These are phyloP conservation scores for Baudoinia panamericana DNA, from an alignment of 495 filamentous ascomycete species.

Conservation along the genomic window DNA sequence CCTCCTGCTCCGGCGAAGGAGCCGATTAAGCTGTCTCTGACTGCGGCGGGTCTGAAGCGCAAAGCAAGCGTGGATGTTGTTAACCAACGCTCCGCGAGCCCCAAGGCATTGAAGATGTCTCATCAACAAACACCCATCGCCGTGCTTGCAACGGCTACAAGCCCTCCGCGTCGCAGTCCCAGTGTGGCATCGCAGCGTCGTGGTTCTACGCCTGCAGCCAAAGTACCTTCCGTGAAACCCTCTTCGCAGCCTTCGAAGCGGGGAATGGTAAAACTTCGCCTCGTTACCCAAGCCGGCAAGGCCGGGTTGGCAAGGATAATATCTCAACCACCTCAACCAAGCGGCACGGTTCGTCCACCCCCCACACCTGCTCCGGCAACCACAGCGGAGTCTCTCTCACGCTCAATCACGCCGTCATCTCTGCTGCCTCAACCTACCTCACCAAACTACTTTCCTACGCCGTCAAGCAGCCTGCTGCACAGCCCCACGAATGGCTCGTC, in stretches of 20 bases:
- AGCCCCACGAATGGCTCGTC: not conserved
- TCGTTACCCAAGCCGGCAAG: not conserved
- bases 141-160: not conserved
- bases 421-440: not conserved
- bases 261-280: conserved; percentile 3
- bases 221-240: not conserved
- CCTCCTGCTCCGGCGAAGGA: conserved; percentile 2
- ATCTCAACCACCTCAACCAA: not conserved
- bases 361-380: not conserved
- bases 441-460: not conserved
- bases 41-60: conserved; percentile 8
- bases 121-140: conserved; percentile 5
- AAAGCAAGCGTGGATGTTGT: conserved; percentile 10
- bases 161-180: conserved; percentile 2
- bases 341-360: not conserved
- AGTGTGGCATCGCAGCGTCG: conserved; percentile 12
- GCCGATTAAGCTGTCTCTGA: conserved; percentile 2
- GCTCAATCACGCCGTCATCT: not conserved
- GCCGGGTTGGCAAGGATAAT: not conserved
- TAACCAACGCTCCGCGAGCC: conserved; percentile 12
- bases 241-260: not conserved
- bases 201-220: conserved; percentile 7
- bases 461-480: conserved; percentile 7
- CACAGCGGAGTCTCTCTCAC: not conserved
- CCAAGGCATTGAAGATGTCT: conserved; percentile 14